phyloP scores from a whole-genome alignment of 208 protist species.

The Wallacemonas sp. region DNA sequence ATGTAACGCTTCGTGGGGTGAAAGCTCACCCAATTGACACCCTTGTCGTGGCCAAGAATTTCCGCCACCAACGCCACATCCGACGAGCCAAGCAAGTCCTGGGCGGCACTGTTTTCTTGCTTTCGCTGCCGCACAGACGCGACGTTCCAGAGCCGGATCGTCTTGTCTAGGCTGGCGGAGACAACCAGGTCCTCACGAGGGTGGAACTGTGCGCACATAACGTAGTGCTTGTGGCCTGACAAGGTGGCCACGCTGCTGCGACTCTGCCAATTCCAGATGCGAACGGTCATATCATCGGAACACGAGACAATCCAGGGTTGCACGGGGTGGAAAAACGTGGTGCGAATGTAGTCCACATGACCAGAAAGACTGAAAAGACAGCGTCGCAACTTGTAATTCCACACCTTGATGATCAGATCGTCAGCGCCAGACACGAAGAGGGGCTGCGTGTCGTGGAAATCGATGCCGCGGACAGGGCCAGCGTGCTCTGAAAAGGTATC shows the following conservation, averaged over 20 bases:
- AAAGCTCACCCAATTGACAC: constrained; percentile 99
- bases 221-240: constrained; percentile 98
- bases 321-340: constrained; percentile 96
- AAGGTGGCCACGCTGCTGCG: constrained; percentile 94
- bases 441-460: constrained; percentile 98
- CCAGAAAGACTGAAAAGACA: constrained; percentile 98
- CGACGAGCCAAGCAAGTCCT: constrained; percentile 95
- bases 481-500: constrained; percentile 97
- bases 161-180: constrained; percentile 98
- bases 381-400: constrained; percentile 98
- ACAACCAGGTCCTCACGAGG: constrained; percentile 95
- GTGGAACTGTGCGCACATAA: constrained; percentile 99
- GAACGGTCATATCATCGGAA: constrained; percentile 99
- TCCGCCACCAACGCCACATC: constrained; percentile 94
- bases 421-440: constrained; percentile 99
- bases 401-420: constrained; percentile 99
- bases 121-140: constrained; percentile 78
- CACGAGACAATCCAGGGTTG: constrained; percentile 98
- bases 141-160: constrained; percentile 99
- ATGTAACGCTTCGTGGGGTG: constrained; percentile 96
- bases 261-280: constrained; percentile 99
- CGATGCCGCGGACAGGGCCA: constrained; percentile 95
- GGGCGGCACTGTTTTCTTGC: constrained; percentile 63
- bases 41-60: constrained; percentile 98
- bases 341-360: constrained; percentile 99